These are phyloP conservation scores for Wickerhamomyces ciferrii DNA, from an alignment of 805 yeast genomes.

Conservation along the genomic window DNA sequence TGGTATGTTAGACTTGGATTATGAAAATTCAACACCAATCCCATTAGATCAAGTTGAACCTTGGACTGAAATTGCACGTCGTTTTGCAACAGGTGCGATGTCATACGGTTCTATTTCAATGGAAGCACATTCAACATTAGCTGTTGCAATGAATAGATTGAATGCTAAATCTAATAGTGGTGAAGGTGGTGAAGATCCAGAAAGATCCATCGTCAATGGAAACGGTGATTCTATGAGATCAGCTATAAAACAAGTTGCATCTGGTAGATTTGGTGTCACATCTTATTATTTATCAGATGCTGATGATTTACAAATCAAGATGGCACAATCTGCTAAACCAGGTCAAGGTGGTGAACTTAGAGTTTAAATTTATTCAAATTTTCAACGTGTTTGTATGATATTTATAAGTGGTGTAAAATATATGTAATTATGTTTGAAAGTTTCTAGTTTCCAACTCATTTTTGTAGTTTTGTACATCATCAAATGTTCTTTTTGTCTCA, in stretches of 20 bases:
- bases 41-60: constrained; percentile 99
- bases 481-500: not conserved
- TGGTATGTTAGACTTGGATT: constrained; percentile 91
- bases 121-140: constrained; percentile 97
- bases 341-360: constrained; percentile 97
- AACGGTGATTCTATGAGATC: constrained; percentile 98
- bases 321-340: constrained; percentile 99
- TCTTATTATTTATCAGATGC: constrained; percentile 93
- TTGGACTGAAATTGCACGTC: constrained; percentile 97
- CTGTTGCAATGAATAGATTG: constrained; percentile 96
- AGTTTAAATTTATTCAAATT: too few species aligned
- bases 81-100: constrained; percentile 99
- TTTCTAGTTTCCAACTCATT: not conserved
- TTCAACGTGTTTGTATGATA: too few species aligned
- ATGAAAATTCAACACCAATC: constrained; percentile 60
- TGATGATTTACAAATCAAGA: constrained; percentile 94
- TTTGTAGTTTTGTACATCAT: constrained; percentile 7
- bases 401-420: too few species aligned
- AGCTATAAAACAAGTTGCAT: constrained; percentile 97
- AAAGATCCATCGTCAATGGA: constrained; percentile 70
- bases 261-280: constrained; percentile 97
- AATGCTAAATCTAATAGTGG: constrained; percentile 99
- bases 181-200: constrained; percentile 99
- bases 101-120: constrained; percentile 97
- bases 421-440: too few species aligned